Evolutionary conservation across 805 yeast genomes (phyloP).

Genomic region (Spathaspora boniae): DNA sequence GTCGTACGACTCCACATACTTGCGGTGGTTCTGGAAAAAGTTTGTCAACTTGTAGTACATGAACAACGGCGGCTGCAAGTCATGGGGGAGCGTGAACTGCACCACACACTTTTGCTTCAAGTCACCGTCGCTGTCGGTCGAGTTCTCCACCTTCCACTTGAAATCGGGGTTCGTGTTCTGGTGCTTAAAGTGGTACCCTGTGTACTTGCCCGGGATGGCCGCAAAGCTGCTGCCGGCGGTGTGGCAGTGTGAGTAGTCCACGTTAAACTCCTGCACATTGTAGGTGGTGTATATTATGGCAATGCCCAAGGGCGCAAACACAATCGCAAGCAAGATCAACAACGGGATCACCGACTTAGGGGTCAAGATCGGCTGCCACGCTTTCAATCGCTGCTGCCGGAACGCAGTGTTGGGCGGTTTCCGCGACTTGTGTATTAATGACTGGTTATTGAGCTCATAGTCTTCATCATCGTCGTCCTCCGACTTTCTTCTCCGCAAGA

Average conservation of each 20-base stretch:
- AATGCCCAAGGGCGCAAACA: slow-evolving; percentile 90
- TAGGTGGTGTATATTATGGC: slow-evolving; percentile 77
- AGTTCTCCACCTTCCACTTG: slow-evolving; percentile 54
- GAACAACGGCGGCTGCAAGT: slow-evolving; percentile 67
- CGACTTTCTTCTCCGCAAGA: slow-evolving; percentile 31
- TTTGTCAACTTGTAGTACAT: slow-evolving; percentile 84
- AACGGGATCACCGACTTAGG: slow-evolving; percentile 90
- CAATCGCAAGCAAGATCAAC: slow-evolving; percentile 64
- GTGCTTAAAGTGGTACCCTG: slow-evolving; percentile 58
- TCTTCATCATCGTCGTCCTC: slow-evolving; percentile 21
- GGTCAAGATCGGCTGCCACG: slow-evolving; percentile 85
- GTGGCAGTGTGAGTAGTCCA: slow-evolving; percentile 75
- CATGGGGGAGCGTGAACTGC: slow-evolving; percentile 68
- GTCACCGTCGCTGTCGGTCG: slow-evolving; percentile 34
- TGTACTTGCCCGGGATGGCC: slow-evolving; percentile 58
- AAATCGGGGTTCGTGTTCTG: slow-evolving; percentile 43
- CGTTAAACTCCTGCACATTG: slow-evolving; percentile 67
- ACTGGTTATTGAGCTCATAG: slow-evolving; percentile 5
- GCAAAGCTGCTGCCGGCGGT: slow-evolving; percentile 45
- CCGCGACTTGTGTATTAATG: slow-evolving; percentile 27
- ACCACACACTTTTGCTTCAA: slow-evolving; percentile 52
- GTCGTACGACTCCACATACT: slow-evolving; percentile 84
- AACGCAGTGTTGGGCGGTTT: slow-evolving; percentile 67
- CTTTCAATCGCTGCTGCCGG: slow-evolving; percentile 67
- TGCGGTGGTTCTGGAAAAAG: slow-evolving; percentile 92